Base-by-base conservation (phyloP, 805 yeast genomes). In the Starmera amethionina region DNA sequence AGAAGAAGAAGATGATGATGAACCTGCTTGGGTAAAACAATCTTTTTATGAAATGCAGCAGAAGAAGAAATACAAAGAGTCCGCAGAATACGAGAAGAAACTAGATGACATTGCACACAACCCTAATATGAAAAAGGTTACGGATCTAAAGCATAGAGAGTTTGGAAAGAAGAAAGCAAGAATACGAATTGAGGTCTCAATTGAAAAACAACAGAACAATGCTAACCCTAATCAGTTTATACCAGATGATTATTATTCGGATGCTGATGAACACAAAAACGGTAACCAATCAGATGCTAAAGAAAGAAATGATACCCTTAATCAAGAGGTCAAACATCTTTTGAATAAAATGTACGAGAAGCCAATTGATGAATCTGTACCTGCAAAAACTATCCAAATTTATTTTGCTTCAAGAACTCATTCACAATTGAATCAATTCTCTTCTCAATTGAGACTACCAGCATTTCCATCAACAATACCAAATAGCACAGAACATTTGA, bases 361-460 rank as follows among this genome's bases (percentile, higher is more conserved):
- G n/a, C 46, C 37, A 8, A 30, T 41, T 44, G 46, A 43, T 27
- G 31, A 47, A 14, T 32, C 51, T 46, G 35, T 58, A 45, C 42
- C 51, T 9, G 50, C 47, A 8, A 59, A 62, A 15, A 60, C 74
- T 0, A 51, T 65, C 1, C 73, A 78, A 48, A 75, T 89, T 2
- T 74, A 62, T 48, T 88, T 79, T 54, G 70, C 95, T 0, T 86
- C 96, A 2, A 66, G 97, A 58, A 89, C 97, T 0, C 97, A 89
- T 53, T 85, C 96, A 0, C 97, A 89, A 55, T 63, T 89, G 35
- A 67, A 68, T 31, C 97, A 89, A 54, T 84, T 89, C 52, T 75
- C 87, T 0, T 72, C 75, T 13, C 96, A 90, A 49, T 59, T 89
- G 32, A 55, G 66, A 35, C 52, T 82, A 19, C 76, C 94, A 0